These are phyloP conservation scores for Aspergillus biplanus DNA, from an alignment of 495 filamentous ascomycete genomes.

Conservation along the genomic window DNA sequence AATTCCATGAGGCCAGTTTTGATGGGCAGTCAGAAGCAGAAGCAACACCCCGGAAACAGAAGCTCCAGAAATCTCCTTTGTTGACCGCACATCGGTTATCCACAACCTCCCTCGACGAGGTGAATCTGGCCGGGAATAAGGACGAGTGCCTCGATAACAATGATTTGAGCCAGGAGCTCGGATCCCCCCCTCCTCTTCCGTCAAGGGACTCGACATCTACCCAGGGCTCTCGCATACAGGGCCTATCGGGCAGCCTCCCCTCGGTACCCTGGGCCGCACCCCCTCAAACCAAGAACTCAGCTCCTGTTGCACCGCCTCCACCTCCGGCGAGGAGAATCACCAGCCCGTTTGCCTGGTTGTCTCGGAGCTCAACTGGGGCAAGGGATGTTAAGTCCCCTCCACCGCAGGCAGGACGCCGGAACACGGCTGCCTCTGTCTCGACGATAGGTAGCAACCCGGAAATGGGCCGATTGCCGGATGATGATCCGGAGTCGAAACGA, in stretches of 20 bases:
- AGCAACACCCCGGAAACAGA: slow-evolving; percentile 38
- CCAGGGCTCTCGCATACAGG: slow-evolving; percentile 47
- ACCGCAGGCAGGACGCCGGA: slow-evolving; percentile 53
- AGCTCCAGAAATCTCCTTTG: slow-evolving; percentile 54
- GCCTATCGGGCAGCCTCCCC: slow-evolving; percentile 54
- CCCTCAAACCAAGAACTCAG: slow-evolving; percentile 42
- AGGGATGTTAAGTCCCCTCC: slow-evolving; percentile 64
- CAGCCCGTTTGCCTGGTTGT: slow-evolving; percentile 84
- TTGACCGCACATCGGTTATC: slow-evolving; percentile 67
- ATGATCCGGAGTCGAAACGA: slow-evolving; percentile 49
- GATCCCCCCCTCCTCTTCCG: slow-evolving; percentile 53
- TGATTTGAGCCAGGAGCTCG: slow-evolving; percentile 30
- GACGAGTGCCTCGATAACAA: slow-evolving; percentile 37
- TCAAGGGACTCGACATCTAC: slow-evolving; percentile 51
- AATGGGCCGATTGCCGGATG: slow-evolving; percentile 70
- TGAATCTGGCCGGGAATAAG: slow-evolving; percentile 65
- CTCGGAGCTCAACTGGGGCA: slow-evolving; percentile 65
- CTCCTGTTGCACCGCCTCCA: slow-evolving; percentile 48
- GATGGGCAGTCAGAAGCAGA: slow-evolving; percentile 35
- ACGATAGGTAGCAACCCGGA: slow-evolving; percentile 76
- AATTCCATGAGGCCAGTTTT: slow-evolving; percentile 33
- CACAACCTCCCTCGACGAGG: slow-evolving; percentile 67
- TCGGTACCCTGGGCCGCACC: slow-evolving; percentile 55
- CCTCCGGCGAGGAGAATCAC: slow-evolving; percentile 67
- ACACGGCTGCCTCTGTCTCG: slow-evolving; percentile 75